Percentiles rank a stretch among this genome's conserved stretches.
Conservation (phyloP, 2,329 filamentous ascomycete genomes). For the Aspergillus terreus region DNA sequence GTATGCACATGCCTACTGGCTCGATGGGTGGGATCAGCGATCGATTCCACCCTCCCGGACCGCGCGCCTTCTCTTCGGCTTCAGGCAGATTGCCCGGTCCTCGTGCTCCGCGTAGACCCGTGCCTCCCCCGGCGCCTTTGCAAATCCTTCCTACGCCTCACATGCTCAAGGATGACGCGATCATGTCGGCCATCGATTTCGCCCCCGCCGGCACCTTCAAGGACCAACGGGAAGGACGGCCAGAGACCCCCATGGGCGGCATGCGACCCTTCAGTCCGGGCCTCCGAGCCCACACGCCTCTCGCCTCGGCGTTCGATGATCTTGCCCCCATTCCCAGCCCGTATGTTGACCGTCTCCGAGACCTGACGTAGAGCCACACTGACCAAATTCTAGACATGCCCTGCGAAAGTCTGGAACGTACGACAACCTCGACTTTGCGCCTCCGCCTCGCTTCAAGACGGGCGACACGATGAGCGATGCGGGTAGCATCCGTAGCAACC, state of each 20-base stretch:
- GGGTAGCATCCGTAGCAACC: slow-evolving; percentile 62
- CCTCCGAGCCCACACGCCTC: slow-evolving; percentile 70
- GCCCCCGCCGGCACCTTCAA: slow-evolving; percentile 69
- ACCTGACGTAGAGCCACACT: not conserved
- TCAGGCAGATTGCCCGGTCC: slow-evolving; percentile 43
- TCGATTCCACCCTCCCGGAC: slow-evolving; percentile 38
- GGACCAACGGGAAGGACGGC: slow-evolving; percentile 66
- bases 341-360: slow-evolving; percentile 57
- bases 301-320: slow-evolving; percentile 82
- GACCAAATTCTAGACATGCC: slow-evolving; percentile 37
- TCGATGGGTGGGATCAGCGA: slow-evolving; percentile 36
- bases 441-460: slow-evolving; percentile 46
- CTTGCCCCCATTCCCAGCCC: slow-evolving; percentile 82
- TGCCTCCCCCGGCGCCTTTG: slow-evolving; percentile 71
- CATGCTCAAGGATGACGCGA: slow-evolving; percentile 79
- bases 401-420: slow-evolving; percentile 48
- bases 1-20: slow-evolving; percentile 45
- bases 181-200: slow-evolving; percentile 71
- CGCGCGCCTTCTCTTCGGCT: slow-evolving; percentile 64
- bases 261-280: slow-evolving; percentile 68
- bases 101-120: slow-evolving; percentile 51
- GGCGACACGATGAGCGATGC: slow-evolving; percentile 41
- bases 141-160: slow-evolving; percentile 78
- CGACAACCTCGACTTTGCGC: slow-evolving; percentile 48
- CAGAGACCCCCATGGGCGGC: slow-evolving; percentile 58